Evolutionary conservation across 768 basidiomycete species (phyloP), one percentile per base, ranked within the genome.

Genomic region (Strobilomyces dryophilus): DNA sequence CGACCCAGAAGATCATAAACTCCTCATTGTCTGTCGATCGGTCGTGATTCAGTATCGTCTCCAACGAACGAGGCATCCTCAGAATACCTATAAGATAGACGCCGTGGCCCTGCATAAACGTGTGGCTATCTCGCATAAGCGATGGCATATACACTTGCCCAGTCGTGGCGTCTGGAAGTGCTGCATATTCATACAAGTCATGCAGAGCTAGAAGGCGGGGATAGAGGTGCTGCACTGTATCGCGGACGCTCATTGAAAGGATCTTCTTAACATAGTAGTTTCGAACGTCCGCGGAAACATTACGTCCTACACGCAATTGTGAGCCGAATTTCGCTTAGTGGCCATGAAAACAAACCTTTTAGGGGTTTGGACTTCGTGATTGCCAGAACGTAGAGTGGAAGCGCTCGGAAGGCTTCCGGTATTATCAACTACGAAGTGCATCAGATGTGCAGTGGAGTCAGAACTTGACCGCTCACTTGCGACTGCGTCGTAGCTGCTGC

Each of bases 241-340:
- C 73, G 17, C 87, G 82, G 10, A 89, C 82, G 48, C 82, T 75
- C 75, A 86, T 81, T 0, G 83, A 81, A 56, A 83, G 78, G 45
- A 97, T 76, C 59, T 82, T 80, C 57, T 94, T 89, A 46, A 85
- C 84, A 62, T 87, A 80, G 64, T 86, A 89, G 59, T 93, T 92
- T 47, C 97, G 87, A 11, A 95, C 92, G 62, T 98, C 97, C n/a
- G 93, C 87, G 7, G 89, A 85, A 45, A 99, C 94, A 60, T 82
- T 85, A 15, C 89, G 84, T 43, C 84, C 93, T 95, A 62, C 21
- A 34, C 15, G 42, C 24, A 52, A 54, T 35, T 3, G 35, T 55
- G 27, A 59, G 54, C 49, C 32, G 31, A 40, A 36, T 36, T 37
- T 31, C 50, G 27, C 53, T 42, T 40, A 42, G 47, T 31, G 5